phyloP scores from a whole-genome alignment of 352 stramenopile genomes.

The Phytopythium boreale region DNA sequence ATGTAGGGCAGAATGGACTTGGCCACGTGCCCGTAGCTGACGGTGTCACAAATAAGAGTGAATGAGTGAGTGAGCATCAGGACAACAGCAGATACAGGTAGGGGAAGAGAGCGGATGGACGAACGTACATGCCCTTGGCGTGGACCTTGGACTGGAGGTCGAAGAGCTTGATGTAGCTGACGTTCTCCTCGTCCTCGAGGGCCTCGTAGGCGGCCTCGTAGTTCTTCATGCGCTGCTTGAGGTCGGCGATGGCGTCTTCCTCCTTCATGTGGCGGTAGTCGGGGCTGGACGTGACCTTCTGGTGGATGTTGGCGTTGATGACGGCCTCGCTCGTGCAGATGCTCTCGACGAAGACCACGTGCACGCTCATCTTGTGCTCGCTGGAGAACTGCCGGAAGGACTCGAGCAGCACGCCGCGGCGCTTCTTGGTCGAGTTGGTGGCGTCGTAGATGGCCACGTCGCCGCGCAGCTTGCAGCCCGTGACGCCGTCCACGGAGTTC shows the following conservation, averaged over 20 bases:
- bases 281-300: constrained; percentile 71
- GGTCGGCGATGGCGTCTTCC: constrained; percentile 71
- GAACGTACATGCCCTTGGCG: constrained; percentile 75
- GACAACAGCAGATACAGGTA: background rate
- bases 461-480: constrained; percentile 32
- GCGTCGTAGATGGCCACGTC: constrained; percentile 91
- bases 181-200: constrained; percentile 79
- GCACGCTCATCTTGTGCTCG: constrained; percentile 65
- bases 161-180: constrained; percentile 91
- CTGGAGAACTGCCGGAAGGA: constrained; percentile 59
- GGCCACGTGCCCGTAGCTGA: constrained; percentile 80
- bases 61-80: background rate
- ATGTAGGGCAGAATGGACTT: constrained; percentile 92
- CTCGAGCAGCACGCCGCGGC: constrained; percentile 51
- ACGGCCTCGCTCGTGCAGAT: constrained; percentile 92
- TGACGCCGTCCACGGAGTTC: background rate
- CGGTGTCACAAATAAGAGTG: background rate
- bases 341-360: constrained; percentile 92
- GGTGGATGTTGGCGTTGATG: constrained; percentile 79
- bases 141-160: constrained; percentile 87
- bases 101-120: too few relatives aligned
- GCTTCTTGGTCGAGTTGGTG: constrained; percentile 84
- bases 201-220: constrained; percentile 88
- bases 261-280: constrained; percentile 79
- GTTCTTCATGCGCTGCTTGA: constrained; percentile 83